These are phyloP conservation scores for Daldinia vernicosa DNA, from an alignment of 495 filamentous ascomycete species.

Conservation along the genomic window DNA sequence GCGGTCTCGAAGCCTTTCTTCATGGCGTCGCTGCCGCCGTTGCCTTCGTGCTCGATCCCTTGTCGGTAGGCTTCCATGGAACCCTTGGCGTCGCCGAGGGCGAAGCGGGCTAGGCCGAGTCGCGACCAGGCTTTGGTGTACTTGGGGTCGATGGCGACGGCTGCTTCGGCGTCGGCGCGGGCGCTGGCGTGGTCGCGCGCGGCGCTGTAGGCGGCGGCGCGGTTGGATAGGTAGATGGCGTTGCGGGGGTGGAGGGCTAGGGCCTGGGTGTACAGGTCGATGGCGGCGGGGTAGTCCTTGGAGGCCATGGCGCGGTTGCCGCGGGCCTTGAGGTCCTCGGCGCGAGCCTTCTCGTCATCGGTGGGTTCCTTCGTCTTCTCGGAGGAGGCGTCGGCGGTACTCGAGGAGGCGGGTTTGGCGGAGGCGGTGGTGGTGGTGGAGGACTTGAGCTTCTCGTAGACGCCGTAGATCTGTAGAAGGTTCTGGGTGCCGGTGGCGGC, in stretches of 20 bases:
- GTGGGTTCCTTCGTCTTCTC: constrained; percentile 50
- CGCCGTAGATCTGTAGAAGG: constrained; percentile 87
- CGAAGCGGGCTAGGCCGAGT: constrained; percentile 88
- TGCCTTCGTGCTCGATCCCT: constrained; percentile 94
- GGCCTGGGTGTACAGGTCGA: constrained; percentile 86
- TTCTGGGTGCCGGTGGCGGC: constrained; percentile 84
- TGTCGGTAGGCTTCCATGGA: constrained; percentile 93
- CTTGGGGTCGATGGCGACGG: constrained; percentile 82
- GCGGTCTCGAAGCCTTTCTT: constrained; percentile 94
- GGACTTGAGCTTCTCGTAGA: constrained; percentile 91
- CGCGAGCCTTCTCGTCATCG: constrained; percentile 71
- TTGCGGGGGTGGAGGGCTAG: constrained; percentile 82
- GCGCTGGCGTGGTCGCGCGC: constrained; percentile 83
- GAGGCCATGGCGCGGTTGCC: constrained; percentile 93
- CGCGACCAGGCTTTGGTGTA: constrained; percentile 98
- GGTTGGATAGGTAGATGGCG: constrained; percentile 97
- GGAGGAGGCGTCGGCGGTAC: constrained; percentile 7
- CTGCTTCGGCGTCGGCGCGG: constrained; percentile 85
- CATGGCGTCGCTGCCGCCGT: constrained; percentile 87
- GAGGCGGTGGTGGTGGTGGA: constrained; percentile 41
- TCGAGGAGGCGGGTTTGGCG: constrained; percentile 42
- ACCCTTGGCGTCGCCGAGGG: constrained; percentile 86
- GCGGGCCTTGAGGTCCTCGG: constrained; percentile 86
- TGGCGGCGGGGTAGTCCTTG: constrained; percentile 84
- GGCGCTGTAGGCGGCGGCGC: constrained; percentile 88